Percentiles rank a stretch among this genome's conserved stretches.
Evolutionary conservation across 2,329 filamentous ascomycete genomes (phyloP).

Genomic region (Dactylellina haptotyla): DNA sequence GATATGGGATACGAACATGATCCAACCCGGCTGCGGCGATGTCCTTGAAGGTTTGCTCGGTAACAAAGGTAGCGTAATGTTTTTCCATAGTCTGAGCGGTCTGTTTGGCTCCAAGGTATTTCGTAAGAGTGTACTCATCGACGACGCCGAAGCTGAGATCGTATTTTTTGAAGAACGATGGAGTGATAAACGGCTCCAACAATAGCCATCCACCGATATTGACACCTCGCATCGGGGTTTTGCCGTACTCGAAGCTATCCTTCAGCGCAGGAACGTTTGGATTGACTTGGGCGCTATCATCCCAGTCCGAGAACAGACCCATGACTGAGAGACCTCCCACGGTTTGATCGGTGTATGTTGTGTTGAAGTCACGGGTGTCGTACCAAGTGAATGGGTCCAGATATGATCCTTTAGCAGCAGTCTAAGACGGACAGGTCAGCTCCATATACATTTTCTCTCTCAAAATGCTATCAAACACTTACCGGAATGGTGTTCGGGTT

Average conservation of each 20-base stretch:
- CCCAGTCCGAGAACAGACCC: constrained; percentile 85
- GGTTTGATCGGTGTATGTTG: constrained; percentile 86
- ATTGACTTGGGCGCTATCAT: constrained; percentile 83
- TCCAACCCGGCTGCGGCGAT: constrained; percentile 90
- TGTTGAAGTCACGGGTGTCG: constrained; percentile 88
- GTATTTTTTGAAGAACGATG: constrained; percentile 76
- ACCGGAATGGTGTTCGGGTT: constrained; percentile 65
- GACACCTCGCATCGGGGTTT: constrained; percentile 83
- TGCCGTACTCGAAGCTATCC: constrained; percentile 78
- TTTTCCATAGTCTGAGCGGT: constrained; percentile 78
- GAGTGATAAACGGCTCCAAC: constrained; percentile 93
- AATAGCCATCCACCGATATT: constrained; percentile 95
- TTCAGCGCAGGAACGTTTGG: constrained; percentile 80
- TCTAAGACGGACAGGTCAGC: constrained; percentile 45
- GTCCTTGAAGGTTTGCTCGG: constrained; percentile 81
- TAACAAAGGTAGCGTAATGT: constrained; percentile 91
- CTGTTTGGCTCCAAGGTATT: constrained; percentile 73
- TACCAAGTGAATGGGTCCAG: constrained; percentile 93
- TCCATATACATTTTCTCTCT: not conserved
- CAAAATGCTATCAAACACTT: constrained; percentile 52
- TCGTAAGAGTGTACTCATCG: constrained; percentile 85
- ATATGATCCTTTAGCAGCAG: constrained; percentile 70
- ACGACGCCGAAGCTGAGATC: constrained; percentile 71
- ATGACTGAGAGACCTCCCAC: constrained; percentile 91
- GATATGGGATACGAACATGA: constrained; percentile 94